phyloP scores from a whole-genome alignment of 306 rosid genomes.

The Cyamopsis tetragonoloba region DNA sequence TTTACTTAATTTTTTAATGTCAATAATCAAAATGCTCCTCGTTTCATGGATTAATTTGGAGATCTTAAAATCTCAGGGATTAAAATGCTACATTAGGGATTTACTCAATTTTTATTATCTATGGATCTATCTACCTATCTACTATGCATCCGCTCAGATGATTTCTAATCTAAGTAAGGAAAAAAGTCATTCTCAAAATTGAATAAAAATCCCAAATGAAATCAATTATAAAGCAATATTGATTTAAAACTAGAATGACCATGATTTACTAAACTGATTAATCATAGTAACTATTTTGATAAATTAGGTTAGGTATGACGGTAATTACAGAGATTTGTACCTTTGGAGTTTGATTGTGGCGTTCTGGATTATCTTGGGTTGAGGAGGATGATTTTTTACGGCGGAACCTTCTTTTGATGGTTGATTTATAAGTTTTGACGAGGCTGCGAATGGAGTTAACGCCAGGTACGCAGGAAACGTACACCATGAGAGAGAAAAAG shows the following conservation, averaged over 20 bases:
- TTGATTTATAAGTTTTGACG: conserved; percentile 39
- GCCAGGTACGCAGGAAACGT: conserved; percentile 19
- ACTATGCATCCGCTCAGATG: not conserved
- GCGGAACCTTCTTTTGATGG: conserved; percentile 42
- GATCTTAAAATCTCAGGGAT: too few relatives aligned
- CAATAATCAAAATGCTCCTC: too few relatives aligned
- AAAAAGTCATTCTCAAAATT: not conserved
- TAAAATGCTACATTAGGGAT: too few relatives aligned
- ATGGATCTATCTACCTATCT: too few relatives aligned
- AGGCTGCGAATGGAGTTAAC: conserved; percentile 30
- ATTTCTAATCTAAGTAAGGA: not conserved
- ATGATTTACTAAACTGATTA: not conserved
- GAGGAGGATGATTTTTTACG: conserved; percentile 23
- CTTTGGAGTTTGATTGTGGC: not conserved
- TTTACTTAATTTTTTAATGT: too few relatives aligned
- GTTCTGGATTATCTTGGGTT: not conserved
- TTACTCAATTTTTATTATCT: too few relatives aligned
- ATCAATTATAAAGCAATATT: not conserved
- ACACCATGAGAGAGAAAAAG: conserved; percentile 42
- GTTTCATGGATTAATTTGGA: too few relatives aligned
- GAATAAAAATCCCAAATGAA: not conserved
- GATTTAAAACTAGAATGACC: not conserved
- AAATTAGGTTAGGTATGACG: not conserved
- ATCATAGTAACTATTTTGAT: not conserved
- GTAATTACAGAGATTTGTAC: not conserved